These are phyloP conservation scores for Xylariaceae sp. DNA, from an alignment of 2,329 filamentous ascomycete genomes.

Conservation along the genomic window DNA sequence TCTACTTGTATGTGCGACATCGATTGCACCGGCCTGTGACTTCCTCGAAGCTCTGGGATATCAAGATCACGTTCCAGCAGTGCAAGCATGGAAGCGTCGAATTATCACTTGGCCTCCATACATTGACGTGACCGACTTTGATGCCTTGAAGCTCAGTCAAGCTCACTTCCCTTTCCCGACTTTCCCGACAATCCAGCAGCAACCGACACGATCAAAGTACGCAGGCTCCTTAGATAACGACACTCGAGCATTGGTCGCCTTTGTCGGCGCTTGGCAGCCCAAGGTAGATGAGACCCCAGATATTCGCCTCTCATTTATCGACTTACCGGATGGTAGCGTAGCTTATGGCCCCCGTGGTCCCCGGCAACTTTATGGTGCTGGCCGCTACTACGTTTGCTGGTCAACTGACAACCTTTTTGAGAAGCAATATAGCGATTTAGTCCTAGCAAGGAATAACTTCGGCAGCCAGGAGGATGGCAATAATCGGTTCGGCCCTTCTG, in stretches of 20 bases:
- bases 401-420: not conserved
- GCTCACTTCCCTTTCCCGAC: not conserved
- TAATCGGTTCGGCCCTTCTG: too few relatives aligned
- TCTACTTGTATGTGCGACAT: conserved; percentile 4
- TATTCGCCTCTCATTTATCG: conserved; percentile 11
- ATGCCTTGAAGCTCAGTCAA: conserved; percentile 3
- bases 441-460: conserved; percentile 7
- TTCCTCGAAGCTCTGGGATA: conserved; percentile 15
- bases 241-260: conserved; percentile 2
- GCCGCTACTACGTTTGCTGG: conserved; percentile 20
- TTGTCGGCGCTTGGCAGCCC: conserved; percentile 2
- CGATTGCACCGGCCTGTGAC: conserved; percentile 19
- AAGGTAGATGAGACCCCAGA: conserved; percentile 13
- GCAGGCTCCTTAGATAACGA: not conserved
- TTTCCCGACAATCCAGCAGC: not conserved
- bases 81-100: conserved; percentile 6
- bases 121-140: not conserved
- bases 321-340: not conserved
- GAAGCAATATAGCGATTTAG: conserved; percentile 7
- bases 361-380: not conserved
- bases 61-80: not conserved
- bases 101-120: conserved; percentile 14
- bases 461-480: not conserved
- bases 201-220: not conserved
- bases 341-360: conserved; percentile 7